Base-by-base conservation (phyloP, 495 filamentous ascomycete species). In the Acidomyces sp. region DNA sequence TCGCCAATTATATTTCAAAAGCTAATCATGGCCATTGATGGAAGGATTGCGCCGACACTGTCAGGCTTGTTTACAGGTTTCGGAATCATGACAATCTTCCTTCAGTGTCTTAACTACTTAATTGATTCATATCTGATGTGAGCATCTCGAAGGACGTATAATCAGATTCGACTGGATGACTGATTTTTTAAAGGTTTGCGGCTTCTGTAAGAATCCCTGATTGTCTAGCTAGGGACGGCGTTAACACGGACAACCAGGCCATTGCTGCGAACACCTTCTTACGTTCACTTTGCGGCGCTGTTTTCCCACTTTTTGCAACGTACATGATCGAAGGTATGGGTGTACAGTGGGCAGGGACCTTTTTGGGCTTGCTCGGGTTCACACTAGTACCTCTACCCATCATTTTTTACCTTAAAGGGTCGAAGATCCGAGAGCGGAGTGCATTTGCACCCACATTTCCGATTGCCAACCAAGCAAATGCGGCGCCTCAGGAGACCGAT, bases 241-340 rank as follows among this genome's bases (percentile, higher is more conserved):
- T n/a, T n/a, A n/a, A n/a, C n/a, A 75, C 70, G 24, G 85, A 85
- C 10, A 85, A 85, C 25, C 88, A 83, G 4, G 82, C 84, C 19
- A 85, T 93, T 33, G 85, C 86, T 6, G 85, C 78, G 17, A 93
- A 94, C 57, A 90, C 86, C 0, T 85, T 94, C 57, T 65, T 90
- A 6, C 80, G 86, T 2, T 86, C 80, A 4, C 60, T 83, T 0
- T 74, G 74, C 31, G 85, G 80, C 17, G 79, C 81, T 6, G 75
- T 69, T 0, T 93, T 93, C 60, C 86, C 86, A 9, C 67, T 94
- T 2, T 94, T 94, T 55, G 68, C 76, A 0, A 72, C 63, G 9
- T 79, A 88, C 48, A 85, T 93, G 81, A 88, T 85, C 57, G 59
- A 76, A 3, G 72, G 67, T 25, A 68, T 93, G 57, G 77, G 80